These are phyloP conservation scores for Epipyxis sp. DNA, from an alignment of 108 stramenopile species.

Conservation along the genomic window DNA sequence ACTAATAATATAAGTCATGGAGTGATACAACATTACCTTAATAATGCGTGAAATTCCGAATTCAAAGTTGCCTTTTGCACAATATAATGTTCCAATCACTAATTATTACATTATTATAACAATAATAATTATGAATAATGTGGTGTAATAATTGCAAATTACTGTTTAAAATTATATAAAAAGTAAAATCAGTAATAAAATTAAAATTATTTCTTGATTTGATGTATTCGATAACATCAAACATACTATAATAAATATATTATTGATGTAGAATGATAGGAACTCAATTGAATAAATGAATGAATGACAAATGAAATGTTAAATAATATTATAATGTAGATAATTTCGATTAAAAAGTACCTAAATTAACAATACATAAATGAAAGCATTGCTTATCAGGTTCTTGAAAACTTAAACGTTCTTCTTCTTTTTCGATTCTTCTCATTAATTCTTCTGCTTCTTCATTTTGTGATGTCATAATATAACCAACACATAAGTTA, in stretches of 20 bases:
- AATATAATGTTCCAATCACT: conserved; percentile 82
- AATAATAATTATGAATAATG: too few species aligned
- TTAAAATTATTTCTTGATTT: too few species aligned
- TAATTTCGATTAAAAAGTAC: too few species aligned
- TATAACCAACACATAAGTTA: conserved; percentile 79
- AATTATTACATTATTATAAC: not conserved
- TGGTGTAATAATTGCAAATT: too few species aligned
- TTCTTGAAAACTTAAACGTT: conserved; percentile 52
- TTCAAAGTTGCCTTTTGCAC: conserved; percentile 76
- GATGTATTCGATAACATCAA: too few species aligned
- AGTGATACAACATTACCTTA: conserved; percentile 42
- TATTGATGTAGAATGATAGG: not conserved
- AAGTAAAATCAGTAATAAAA: too few species aligned
- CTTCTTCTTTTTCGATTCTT: conserved; percentile 67
- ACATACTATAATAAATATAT: conserved; percentile 15
- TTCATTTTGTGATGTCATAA: conserved; percentile 76
- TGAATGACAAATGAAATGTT: not conserved
- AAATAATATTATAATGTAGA: too few species aligned
- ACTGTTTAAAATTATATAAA: too few species aligned
- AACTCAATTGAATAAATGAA: conserved; percentile 9
- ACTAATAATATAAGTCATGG: conserved; percentile 2
- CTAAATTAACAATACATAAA: conserved; percentile 77
- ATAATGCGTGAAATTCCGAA: conserved; percentile 77
- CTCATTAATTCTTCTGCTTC: conserved; percentile 77
- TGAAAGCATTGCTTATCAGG: conserved; percentile 64